phyloP scores from a whole-genome alignment of 164 flowering plant genomes.

The Saururus chinensis region DNA sequence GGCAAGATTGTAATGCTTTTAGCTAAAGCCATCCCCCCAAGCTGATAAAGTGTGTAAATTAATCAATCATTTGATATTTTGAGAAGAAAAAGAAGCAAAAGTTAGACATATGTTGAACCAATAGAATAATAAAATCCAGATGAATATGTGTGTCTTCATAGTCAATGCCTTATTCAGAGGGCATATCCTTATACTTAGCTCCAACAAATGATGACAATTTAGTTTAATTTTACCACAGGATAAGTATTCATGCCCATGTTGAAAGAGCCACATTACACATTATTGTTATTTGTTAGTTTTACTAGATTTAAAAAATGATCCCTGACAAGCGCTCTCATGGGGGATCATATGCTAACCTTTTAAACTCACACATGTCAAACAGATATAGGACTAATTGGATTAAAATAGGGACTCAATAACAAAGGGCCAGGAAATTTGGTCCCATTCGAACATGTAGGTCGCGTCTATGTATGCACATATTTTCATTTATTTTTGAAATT shows the following conservation, averaged over 20 bases:
- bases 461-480: too few species aligned
- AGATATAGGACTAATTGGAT: too few species aligned
- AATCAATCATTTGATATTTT: not conserved
- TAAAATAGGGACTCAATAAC: too few species aligned
- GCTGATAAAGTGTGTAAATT: conserved; percentile 4
- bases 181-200: not conserved
- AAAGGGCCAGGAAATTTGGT: too few species aligned
- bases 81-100: not conserved
- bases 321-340: too few species aligned
- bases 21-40: conserved; percentile 9
- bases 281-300: too few species aligned
- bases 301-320: too few species aligned
- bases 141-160: not conserved
- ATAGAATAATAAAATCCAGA: not conserved
- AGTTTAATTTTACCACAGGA: not conserved
- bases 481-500: too few species aligned
- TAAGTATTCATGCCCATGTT: not conserved
- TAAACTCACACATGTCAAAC: too few species aligned
- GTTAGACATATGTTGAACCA: not conserved
- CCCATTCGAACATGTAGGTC: too few species aligned
- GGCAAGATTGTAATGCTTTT: conserved; percentile 14
- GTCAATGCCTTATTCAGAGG: not conserved
- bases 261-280: not conserved
- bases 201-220: not conserved
- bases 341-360: too few species aligned